phyloP scores from a whole-genome alignment of 2,329 filamentous ascomycete genomes.

The Fusarium longipes region DNA sequence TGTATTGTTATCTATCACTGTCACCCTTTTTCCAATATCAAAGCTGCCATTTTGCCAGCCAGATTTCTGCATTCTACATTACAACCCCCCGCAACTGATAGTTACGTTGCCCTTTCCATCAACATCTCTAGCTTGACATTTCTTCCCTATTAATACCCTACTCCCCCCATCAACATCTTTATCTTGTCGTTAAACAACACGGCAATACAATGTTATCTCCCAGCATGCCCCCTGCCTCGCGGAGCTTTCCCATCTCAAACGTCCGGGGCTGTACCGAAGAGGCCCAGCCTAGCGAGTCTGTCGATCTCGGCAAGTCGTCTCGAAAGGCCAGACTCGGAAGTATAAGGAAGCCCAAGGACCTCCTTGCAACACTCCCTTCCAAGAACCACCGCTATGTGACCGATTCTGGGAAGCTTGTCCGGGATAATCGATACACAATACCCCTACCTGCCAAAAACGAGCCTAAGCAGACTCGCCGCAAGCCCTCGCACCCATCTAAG shows the following conservation, averaged over 20 bases:
- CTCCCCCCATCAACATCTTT: background rate
- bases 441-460: slow-evolving; percentile 11
- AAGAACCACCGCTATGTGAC: slow-evolving; percentile 27
- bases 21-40: slow-evolving; percentile 4
- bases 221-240: slow-evolving; percentile 3
- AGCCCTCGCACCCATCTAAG: slow-evolving; percentile 5
- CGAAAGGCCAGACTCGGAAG: slow-evolving; percentile 20
- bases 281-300: background rate
- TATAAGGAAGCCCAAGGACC: slow-evolving; percentile 21
- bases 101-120: background rate
- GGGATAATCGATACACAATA: slow-evolving; percentile 22
- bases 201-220: slow-evolving; percentile 14
- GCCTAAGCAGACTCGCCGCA: slow-evolving; percentile 26
- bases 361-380: slow-evolving; percentile 19
- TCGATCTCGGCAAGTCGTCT: background rate
- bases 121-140: slow-evolving; percentile 4
- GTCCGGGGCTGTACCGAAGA: slow-evolving; percentile 9
- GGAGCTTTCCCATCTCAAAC: slow-evolving; percentile 18
- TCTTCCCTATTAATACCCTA: background rate
- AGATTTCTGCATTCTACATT: slow-evolving; percentile 14
- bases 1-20: slow-evolving; percentile 22
- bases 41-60: slow-evolving; percentile 9
- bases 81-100: slow-evolving; percentile 10
- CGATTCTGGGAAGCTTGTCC: slow-evolving; percentile 10
- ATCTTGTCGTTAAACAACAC: background rate